Evolutionary conservation across 345 rosid genomes (phyloP).

Genomic region (Aethionema arabicum): DNA sequence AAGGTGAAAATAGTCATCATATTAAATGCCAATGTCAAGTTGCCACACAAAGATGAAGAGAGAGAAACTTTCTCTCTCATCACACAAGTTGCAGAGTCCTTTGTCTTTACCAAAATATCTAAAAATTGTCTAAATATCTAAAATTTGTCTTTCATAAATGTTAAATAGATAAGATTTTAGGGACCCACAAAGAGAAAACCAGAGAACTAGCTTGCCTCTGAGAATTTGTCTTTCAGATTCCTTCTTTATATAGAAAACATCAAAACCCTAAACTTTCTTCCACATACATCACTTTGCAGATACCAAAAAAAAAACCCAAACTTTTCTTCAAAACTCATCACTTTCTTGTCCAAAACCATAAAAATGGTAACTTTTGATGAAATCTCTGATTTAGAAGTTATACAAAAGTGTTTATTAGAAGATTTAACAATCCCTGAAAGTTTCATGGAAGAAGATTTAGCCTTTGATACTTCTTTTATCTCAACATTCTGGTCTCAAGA

Average conservation of each 20-base stretch:
- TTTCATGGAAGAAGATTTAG: constrained; percentile 36
- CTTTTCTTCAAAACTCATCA: constrained; percentile 22
- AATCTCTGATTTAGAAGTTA: constrained; percentile 42
- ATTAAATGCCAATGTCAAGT: not conserved
- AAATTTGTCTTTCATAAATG: constrained; percentile 23
- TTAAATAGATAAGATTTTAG: constrained; percentile 34
- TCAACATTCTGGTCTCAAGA: constrained; percentile 41
- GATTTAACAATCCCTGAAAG: constrained; percentile 52
- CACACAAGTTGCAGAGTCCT: constrained; percentile 34
- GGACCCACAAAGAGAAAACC: constrained; percentile 5
- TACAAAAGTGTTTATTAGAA: constrained; percentile 54
- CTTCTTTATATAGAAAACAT: too few relatives aligned
- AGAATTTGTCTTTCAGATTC: too few relatives aligned
- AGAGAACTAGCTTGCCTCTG: too few relatives aligned
- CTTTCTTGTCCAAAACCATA: constrained; percentile 13
- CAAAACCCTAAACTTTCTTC: not conserved
- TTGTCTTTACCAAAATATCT: constrained; percentile 5
- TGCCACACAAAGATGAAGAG: too few relatives aligned
- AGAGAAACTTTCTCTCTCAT: not conserved
- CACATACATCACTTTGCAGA: not conserved
- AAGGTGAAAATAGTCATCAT: not conserved
- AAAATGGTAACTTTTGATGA: constrained; percentile 44
- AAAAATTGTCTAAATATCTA: too few relatives aligned
- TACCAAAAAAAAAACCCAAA: constrained; percentile 2
- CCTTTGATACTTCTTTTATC: constrained; percentile 31